Evolutionary conservation across 768 basidiomycete genomes (phyloP), one percentile per base, ranked within the genome.

Genomic region (Royoungia palumana): DNA sequence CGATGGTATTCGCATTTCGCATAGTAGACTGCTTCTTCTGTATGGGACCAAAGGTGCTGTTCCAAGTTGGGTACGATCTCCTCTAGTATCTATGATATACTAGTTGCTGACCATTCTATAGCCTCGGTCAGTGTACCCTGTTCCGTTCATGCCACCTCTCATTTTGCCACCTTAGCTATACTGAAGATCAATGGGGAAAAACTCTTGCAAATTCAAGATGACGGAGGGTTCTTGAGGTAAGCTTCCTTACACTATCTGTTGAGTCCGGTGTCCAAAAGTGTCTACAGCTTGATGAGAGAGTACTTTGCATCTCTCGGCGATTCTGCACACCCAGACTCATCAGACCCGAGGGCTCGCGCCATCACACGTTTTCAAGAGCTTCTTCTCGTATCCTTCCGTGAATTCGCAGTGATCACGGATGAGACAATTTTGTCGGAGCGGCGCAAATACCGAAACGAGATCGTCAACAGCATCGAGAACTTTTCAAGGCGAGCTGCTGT

Each of bases 331-430:
- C 95, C 96, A 0, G 72, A 86, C 51, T 90, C 95, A 13, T 66
- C 77, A 7, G 95, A 98, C 58, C 87, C 94, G 8, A 85, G 94
- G 13, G 80, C 89, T 4, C 87, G 94, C 12, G 91, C 93, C 19
- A 95, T 97, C 60, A 97, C 94, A 9, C 86, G 89, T 47, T 99
- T 99, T 78, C 96, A 98, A 67, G 94, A 99, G 70, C 82, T 93
- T 1, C 83, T 97, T 35, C 83, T 98, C 7, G 86, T 99, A 47
- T 95, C 96, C 3, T 99, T 99, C 81, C 82, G 96, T 48, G 96
- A 99, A 65, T 98, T 99, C 66, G 87, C 91, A 5, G 79, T 93
- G 53, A 96, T 99, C 66, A 93, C 93, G 0, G 95, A 97, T 58
- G 96, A 98, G 10, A 87, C 88, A 16, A 97, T 99, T 59, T 79